A percentile compares a stretch with the other conserved stretches of the same genome.
Conservation (phyloP, 2,329 filamentous ascomycete species). For the Colletotrichum coccodes region DNA sequence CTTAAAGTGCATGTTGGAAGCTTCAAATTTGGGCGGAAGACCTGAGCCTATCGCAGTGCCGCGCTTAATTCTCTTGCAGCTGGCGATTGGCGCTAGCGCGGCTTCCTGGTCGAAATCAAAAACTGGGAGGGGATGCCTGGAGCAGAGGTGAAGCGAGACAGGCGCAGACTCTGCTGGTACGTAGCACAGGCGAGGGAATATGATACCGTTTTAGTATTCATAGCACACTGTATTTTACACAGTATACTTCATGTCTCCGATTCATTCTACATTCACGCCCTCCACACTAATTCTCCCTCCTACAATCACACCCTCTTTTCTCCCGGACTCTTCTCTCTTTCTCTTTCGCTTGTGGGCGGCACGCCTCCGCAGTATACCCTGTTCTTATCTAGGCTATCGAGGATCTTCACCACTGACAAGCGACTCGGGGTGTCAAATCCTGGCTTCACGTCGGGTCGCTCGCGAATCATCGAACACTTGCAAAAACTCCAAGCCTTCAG, state of each 20-base stretch:
- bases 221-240: not conserved
- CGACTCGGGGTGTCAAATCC: not conserved
- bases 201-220: fast-evolving
- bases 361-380: not conserved
- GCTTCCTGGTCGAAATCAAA: not conserved
- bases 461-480: not conserved
- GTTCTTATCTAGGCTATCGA: constrained; percentile 10
- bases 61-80: constrained; percentile 27
- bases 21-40: constrained; percentile 9
- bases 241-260: not conserved
- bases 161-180: not conserved
- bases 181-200: not conserved
- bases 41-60: constrained; percentile 23
- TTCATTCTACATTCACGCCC: not conserved
- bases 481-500: not conserved
- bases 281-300: not conserved
- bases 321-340: not conserved
- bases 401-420: constrained; percentile 1
- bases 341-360: not conserved
- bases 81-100: constrained; percentile 16
- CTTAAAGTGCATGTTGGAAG: constrained; percentile 22
- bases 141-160: constrained; percentile 24
- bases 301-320: constrained; percentile 18
- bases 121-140: not conserved
- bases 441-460: not conserved